phyloP scores from a whole-genome alignment of 352 stramenopile genomes.

The Phytopythium cucurbitacearum region DNA sequence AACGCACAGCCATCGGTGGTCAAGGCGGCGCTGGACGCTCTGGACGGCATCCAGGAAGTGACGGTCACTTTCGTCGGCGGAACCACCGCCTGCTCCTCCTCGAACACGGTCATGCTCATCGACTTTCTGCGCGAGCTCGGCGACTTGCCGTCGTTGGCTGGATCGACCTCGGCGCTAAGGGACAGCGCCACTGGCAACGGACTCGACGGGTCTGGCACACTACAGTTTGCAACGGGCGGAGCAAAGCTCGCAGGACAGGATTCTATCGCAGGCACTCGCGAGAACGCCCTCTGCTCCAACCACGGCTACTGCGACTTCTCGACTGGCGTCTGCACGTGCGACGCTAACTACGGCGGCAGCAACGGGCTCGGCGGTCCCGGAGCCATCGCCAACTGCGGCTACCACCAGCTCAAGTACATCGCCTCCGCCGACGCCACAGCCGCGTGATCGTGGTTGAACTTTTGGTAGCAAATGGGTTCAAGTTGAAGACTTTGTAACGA shows the following conservation, averaged over 20 bases:
- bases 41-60: constrained; percentile 42
- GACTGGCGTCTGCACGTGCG: constrained; percentile 56
- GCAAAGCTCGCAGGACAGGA: constrained; percentile 20
- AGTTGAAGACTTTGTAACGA: neutral
- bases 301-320: constrained; percentile 64
- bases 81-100: constrained; percentile 33
- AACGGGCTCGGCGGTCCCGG: constrained; percentile 63
- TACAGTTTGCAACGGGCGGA: constrained; percentile 37
- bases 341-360: constrained; percentile 63
- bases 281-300: constrained; percentile 74
- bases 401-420: constrained; percentile 32
- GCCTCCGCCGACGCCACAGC: neutral
- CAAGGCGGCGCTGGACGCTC: constrained; percentile 40
- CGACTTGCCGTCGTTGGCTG: constrained; percentile 41
- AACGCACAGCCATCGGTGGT: constrained; percentile 27
- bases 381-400: constrained; percentile 72
- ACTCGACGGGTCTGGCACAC: constrained; percentile 40
- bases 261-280: constrained; percentile 62
- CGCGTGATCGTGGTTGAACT: neutral
- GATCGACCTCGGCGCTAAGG: constrained; percentile 28
- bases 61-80: constrained; percentile 29
- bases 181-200: constrained; percentile 51
- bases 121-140: constrained; percentile 61
- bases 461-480: neutral
- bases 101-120: constrained; percentile 44